Evolutionary conservation across 2,329 filamentous ascomycete genomes (phyloP).

Genomic region (Colletotrichum somersetense): DNA sequence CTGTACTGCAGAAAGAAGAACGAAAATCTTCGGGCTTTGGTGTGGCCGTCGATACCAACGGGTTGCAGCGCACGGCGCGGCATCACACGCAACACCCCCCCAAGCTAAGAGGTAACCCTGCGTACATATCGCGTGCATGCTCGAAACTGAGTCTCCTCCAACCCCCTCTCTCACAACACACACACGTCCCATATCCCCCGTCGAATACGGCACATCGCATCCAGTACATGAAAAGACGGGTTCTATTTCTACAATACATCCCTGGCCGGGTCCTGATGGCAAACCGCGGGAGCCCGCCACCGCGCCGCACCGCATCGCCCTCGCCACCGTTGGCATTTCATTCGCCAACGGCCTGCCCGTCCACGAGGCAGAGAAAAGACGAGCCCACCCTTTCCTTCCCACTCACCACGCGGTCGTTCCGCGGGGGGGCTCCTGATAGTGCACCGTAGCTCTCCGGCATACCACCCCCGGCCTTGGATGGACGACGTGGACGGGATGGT

Average conservation of each 20-base stretch:
- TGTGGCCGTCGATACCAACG: constrained; percentile 5
- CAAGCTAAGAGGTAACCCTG: not conserved
- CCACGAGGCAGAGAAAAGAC: constrained; percentile 6
- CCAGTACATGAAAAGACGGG: not conserved
- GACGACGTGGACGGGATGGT: constrained; percentile 20
- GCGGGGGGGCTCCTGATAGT: not conserved
- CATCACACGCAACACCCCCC: not conserved
- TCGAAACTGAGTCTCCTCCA: not conserved
- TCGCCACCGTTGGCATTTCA: constrained; percentile 12
- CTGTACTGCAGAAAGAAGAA: not conserved
- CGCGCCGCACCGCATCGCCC: too few species aligned
- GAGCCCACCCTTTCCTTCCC: constrained; percentile 7
- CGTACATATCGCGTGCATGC: not conserved
- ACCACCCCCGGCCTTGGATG: constrained; percentile 17
- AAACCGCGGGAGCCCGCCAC: not conserved
- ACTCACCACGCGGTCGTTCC: not conserved
- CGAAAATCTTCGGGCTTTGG: not conserved
- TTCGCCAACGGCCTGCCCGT: constrained; percentile 16
- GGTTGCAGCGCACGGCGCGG: constrained; percentile 13
- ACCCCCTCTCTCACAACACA: not conserved
- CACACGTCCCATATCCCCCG: not conserved
- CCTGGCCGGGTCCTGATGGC: not conserved
- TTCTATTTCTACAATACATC: not conserved
- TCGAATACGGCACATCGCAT: not conserved
- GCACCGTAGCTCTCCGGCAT: constrained; percentile 19